phyloP scores from a whole-genome alignment of 768 basidiomycete genomes.

The Panaeolus papilionaceus region DNA sequence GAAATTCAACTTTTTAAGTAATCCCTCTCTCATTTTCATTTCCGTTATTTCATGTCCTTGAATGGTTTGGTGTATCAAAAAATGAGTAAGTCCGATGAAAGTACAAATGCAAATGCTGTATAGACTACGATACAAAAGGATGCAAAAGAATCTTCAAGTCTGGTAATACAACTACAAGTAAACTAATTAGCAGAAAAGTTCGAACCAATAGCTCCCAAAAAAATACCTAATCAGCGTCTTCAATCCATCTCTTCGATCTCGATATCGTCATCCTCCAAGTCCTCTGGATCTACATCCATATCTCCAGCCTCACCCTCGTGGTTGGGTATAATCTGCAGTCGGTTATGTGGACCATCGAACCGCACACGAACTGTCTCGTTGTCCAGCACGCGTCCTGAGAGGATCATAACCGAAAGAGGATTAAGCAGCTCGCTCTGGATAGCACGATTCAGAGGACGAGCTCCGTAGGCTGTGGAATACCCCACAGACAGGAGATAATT shows the following conservation, averaged over 20 bases:
- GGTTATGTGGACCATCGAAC: slow-evolving; percentile 85
- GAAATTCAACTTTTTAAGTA: neutral
- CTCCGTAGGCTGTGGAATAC: slow-evolving; percentile 86
- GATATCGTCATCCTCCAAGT: slow-evolving; percentile 54
- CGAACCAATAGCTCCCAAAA: neutral
- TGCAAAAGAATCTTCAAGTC: neutral
- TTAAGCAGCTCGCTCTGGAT: slow-evolving; percentile 95
- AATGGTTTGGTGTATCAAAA: neutral
- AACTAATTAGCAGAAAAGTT: neutral
- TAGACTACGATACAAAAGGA: neutral
- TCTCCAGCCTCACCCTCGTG: slow-evolving; percentile 68
- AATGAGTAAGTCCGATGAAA: neutral
- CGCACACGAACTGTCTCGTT: slow-evolving; percentile 77
- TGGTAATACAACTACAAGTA: neutral
- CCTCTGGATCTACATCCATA: slow-evolving; percentile 64
- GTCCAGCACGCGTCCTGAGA: slow-evolving; percentile 83
- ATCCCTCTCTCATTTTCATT: neutral
- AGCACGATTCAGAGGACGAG: slow-evolving; percentile 88
- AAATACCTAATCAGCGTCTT: slow-evolving; percentile 9
- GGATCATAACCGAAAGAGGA: slow-evolving; percentile 84
- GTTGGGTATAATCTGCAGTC: slow-evolving; percentile 80
- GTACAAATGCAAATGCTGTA: neutral
- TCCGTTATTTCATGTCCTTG: neutral
- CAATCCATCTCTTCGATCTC: slow-evolving; percentile 77
- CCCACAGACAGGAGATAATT: slow-evolving; percentile 77